Conservation (phyloP, 2,329 filamentous ascomycete genomes). For the Dothistroma pini region DNA sequence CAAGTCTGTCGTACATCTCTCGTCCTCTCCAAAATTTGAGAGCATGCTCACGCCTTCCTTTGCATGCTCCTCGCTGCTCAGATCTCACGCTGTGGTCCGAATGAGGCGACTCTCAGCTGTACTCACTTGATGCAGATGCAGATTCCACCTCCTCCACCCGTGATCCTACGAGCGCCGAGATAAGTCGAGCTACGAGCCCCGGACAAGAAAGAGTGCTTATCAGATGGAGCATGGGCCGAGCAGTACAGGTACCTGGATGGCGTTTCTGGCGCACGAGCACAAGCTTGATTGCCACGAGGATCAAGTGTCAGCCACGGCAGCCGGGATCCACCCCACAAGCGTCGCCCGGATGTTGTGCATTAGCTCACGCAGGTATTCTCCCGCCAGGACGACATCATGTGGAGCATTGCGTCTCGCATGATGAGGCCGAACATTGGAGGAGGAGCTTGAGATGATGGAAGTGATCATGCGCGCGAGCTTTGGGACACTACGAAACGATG, state of each 20-base stretch:
- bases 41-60: background rate
- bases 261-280: slow-evolving; percentile 10
- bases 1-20: background rate
- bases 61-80: background rate
- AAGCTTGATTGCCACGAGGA: slow-evolving; percentile 13
- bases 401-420: background rate
- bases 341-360: slow-evolving; percentile 9
- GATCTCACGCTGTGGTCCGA: background rate
- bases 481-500: background rate
- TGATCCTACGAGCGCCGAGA: background rate
- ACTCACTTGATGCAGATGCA: background rate
- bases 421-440: background rate
- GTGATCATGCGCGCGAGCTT: background rate
- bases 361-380: slow-evolving; percentile 11
- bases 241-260: slow-evolving; percentile 10
- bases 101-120: background rate
- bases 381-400: background rate
- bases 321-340: slow-evolving; percentile 5
- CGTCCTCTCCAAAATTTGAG: background rate
- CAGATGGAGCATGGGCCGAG: background rate
- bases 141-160: background rate
- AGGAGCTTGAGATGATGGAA: background rate
- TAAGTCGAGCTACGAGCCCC: background rate
- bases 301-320: slow-evolving; percentile 2
- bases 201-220: background rate